Conservation (phyloP, 2,329 filamentous ascomycete genomes). For the Zymoseptoria tritici region DNA sequence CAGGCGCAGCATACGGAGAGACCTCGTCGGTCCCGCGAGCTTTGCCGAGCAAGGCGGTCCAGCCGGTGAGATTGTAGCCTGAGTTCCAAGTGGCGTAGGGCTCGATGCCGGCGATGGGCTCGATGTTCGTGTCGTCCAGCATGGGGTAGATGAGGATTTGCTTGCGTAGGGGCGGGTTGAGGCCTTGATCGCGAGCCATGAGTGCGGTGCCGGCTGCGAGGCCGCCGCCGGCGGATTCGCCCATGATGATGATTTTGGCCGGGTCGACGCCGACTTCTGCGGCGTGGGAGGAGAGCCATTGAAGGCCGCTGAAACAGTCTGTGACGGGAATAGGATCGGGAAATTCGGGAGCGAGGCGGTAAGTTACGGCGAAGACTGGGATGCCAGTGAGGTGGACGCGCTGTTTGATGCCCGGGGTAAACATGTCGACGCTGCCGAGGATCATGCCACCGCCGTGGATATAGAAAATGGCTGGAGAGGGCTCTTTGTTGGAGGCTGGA, state of each 20-base stretch:
- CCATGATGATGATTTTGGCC: conserved; percentile 9
- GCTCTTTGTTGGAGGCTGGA: background rate
- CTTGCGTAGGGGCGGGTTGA: conserved; percentile 15
- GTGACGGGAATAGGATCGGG: conserved; percentile 15
- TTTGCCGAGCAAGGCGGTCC: conserved; percentile 34
- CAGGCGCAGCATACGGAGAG: conserved; percentile 17
- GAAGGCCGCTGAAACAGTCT: conserved; percentile 14
- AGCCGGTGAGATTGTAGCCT: conserved; percentile 35
- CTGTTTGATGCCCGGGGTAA: conserved; percentile 2
- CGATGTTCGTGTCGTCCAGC: conserved; percentile 38
- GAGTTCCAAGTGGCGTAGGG: conserved; percentile 32
- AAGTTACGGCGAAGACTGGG: conserved; percentile 10
- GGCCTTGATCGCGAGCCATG: conserved; percentile 16
- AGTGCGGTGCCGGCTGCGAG: conserved; percentile 15
- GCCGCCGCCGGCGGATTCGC: conserved; percentile 13
- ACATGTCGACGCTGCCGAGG: conserved; percentile 11
- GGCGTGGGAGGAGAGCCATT: conserved; percentile 12
- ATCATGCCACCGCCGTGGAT: conserved; percentile 16
- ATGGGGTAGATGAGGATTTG: conserved; percentile 41
- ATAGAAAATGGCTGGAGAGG: conserved; percentile 5
- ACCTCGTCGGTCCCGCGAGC: conserved; percentile 12
- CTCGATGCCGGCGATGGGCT: conserved; percentile 29
- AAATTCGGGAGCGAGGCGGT: conserved; percentile 19
- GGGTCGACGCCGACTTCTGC: conserved; percentile 8
- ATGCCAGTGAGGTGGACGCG: conserved; percentile 1